These are phyloP conservation scores for Trypanosomatidae sp. DNA, from an alignment of 208 protist species.

Conservation along the genomic window DNA sequence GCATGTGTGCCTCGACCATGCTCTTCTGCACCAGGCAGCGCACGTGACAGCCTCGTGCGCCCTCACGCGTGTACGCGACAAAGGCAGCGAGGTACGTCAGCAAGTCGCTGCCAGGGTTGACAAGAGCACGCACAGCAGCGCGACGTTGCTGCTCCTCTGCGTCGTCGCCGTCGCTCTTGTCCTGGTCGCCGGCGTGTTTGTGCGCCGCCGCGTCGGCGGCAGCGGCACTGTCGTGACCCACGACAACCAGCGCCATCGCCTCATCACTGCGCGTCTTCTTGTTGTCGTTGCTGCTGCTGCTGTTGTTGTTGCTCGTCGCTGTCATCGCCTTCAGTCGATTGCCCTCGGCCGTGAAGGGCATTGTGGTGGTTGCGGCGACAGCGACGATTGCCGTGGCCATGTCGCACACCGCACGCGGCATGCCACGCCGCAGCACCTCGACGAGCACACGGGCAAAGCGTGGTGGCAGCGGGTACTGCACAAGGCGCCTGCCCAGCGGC, in stretches of 20 bases:
- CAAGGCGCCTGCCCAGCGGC: slow-evolving; percentile 33
- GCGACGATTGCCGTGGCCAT: slow-evolving; percentile 49
- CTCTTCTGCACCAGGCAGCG: slow-evolving; percentile 83
- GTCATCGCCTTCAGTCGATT: slow-evolving; percentile 59
- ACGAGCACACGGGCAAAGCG: slow-evolving; percentile 66
- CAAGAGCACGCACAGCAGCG: slow-evolving; percentile 27
- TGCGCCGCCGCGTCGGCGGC: too few species aligned
- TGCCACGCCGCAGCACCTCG: slow-evolving; percentile 18
- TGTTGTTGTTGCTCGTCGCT: too few species aligned
- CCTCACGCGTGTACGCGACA: slow-evolving; percentile 28
- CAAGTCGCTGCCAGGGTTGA: slow-evolving; percentile 78
- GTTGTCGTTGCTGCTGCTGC: slow-evolving; percentile 14
- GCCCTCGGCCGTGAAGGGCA: slow-evolving; percentile 74
- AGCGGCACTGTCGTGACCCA: too few species aligned
- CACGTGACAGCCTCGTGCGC: slow-evolving; percentile 17
- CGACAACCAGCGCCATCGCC: too few species aligned
- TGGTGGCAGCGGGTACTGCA: slow-evolving; percentile 74
- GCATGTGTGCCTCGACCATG: slow-evolving; percentile 54
- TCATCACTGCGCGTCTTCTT: too few species aligned
- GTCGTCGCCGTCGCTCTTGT: too few species aligned
- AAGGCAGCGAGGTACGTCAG: slow-evolving; percentile 72
- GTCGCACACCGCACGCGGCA: slow-evolving; percentile 9
- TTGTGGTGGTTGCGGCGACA: slow-evolving; percentile 59
- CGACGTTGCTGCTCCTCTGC: too few species aligned
- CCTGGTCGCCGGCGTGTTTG: too few species aligned